Evolutionary conservation across 1,139 yeast genomes (phyloP), one percentile per base, ranked within the genome.

Genomic region (Sugiyamaella paludigena): DNA sequence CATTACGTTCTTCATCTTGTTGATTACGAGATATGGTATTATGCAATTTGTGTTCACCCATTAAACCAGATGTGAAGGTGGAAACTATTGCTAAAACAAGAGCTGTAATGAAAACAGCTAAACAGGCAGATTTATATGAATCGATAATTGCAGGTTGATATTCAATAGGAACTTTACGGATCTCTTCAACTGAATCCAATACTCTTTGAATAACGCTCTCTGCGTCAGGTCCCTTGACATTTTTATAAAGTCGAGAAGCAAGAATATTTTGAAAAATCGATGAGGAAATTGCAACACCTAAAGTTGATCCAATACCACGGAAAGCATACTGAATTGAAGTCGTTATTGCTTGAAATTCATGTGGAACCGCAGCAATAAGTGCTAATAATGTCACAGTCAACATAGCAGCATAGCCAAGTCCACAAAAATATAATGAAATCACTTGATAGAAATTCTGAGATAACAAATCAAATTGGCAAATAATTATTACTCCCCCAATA

Each of bases 271-370:
- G 79, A 68, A 84, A 84, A 28, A 83, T 72, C 1, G 89, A 83
- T 6, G 84, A 78, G 0, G 86, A 84, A 34, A 82, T 63, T 0
- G 91, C 74, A 4, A 84, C 87, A 16, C 91, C 91, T 43, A 83
- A 55, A 0, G 89, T 83, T 1, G 87, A 81, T 0, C 91, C 92
- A 5, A 85, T 79, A 2, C 89, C 81, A 58, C 91, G 72, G 68
- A 83, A 84, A 3, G 87, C 81, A 63, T 84, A 84, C 58, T 84
- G 87, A 52, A 84, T 83, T 0, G 88, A 82, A 0, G 92, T 84
- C 0, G 87, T 79, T 7, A 84, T 78, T 4, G 91, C 91, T 64
- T 84, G 91, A 56, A 73, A 76, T 54, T 79, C 77, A 36, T 68
- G 71, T 2, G 86, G 85, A 12, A 76, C 80, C 1, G 80, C 77